phyloP scores from a whole-genome alignment of 441 rosid genomes.

The Mallotus repandus region DNA sequence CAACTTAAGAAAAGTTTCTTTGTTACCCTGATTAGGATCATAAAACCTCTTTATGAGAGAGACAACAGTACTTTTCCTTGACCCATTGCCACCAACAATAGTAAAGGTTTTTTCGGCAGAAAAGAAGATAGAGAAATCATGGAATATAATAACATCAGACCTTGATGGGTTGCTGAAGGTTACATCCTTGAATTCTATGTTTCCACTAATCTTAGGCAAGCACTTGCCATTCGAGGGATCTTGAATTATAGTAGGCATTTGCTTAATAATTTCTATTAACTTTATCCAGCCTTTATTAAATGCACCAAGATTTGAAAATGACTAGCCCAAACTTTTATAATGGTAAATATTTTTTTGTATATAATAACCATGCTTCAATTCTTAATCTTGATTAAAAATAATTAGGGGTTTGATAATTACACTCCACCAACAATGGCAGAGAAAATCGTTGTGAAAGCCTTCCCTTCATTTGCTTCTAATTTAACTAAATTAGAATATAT shows the following conservation, averaged over 20 bases:
- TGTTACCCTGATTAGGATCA: slow-evolving; percentile 84
- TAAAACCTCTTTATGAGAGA: slow-evolving; percentile 92
- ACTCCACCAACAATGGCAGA: slow-evolving; percentile 99
- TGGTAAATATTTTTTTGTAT: slow-evolving; percentile 6
- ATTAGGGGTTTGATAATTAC: slow-evolving; percentile 41
- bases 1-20: not conserved
- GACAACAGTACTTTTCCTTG: slow-evolving; percentile 97
- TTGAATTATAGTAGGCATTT: slow-evolving; percentile 79
- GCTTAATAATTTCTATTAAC: slow-evolving; percentile 90
- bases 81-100: slow-evolving; percentile 96
- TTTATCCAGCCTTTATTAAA: slow-evolving; percentile 99
- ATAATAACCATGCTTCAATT: slow-evolving; percentile 8
- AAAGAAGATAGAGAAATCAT: slow-evolving; percentile 80
- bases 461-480: slow-evolving; percentile 97
- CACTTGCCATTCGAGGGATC: slow-evolving; percentile 68
- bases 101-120: slow-evolving; percentile 96
- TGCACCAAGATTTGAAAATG: slow-evolving; percentile 96
- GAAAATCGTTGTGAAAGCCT: slow-evolving; percentile 96
- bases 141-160: slow-evolving; percentile 88
- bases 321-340: slow-evolving; percentile 97
- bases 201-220: slow-evolving; percentile 76
- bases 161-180: slow-evolving; percentile 96
- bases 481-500: too few relatives aligned
- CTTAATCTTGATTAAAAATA: not conserved
- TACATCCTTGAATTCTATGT: slow-evolving; percentile 86